Conservation (phyloP, 148 eudicot genomes). For the Chenopodium berlandieri region DNA sequence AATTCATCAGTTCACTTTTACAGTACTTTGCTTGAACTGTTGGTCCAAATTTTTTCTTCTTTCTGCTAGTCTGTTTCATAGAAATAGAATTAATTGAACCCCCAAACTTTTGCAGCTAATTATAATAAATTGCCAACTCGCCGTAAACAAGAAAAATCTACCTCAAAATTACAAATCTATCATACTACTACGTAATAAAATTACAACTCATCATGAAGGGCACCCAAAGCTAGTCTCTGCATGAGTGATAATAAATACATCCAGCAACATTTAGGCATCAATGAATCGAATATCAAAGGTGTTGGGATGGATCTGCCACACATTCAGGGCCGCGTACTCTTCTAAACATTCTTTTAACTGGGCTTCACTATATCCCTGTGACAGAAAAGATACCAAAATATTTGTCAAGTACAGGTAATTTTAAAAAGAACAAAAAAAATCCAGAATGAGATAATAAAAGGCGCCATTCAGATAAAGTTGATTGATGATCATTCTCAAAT, state of each 20-base stretch:
- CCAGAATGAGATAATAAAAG: neutral
- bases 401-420: neutral
- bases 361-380: slow-evolving; percentile 97
- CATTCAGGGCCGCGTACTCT: slow-evolving; percentile 93
- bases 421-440: neutral
- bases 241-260: neutral
- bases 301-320: slow-evolving; percentile 98
- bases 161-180: slow-evolving; percentile 9
- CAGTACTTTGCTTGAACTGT: neutral
- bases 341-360: slow-evolving; percentile 93
- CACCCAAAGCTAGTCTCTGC: slow-evolving; percentile 4
- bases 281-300: slow-evolving; percentile 89
- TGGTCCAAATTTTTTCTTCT: neutral
- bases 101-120: too few relatives aligned
- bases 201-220: slow-evolving; percentile 7
- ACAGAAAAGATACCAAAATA: slow-evolving; percentile 9
- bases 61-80: neutral
- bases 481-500: neutral
- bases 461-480: neutral
- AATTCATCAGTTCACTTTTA: neutral
- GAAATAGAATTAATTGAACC: neutral
- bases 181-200: neutral
- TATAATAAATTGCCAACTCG: too few relatives aligned
- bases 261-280: slow-evolving; percentile 53
- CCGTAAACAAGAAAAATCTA: neutral